Evolutionary conservation across 2,329 filamentous ascomycete genomes (phyloP).

Genomic region (Beauveria scarabaeidicola): DNA sequence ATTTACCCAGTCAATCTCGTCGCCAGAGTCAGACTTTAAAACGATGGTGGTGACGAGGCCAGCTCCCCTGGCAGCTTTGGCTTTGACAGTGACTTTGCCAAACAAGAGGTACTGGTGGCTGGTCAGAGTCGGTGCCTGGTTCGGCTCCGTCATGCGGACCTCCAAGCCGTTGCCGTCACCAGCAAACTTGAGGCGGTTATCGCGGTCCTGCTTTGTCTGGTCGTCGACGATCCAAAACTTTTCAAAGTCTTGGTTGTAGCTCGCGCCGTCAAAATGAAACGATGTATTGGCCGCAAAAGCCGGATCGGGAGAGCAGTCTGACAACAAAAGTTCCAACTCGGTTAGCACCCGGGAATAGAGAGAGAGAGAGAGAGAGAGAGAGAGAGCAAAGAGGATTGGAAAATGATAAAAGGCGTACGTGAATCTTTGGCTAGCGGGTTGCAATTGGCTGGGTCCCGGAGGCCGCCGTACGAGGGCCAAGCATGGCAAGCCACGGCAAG

Average conservation of each 20-base stretch:
- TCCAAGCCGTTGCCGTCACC: conserved; percentile 21
- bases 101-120: conserved; percentile 79
- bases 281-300: conserved; percentile 47
- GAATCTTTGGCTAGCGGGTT: conserved; percentile 20
- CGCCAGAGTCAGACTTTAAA: conserved; percentile 66
- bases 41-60: conserved; percentile 73
- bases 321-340: too few relatives aligned
- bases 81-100: conserved; percentile 59
- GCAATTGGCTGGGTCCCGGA: conserved; percentile 2
- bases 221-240: conserved; percentile 27
- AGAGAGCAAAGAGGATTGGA: too few relatives aligned
- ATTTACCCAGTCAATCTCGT: conserved; percentile 54
- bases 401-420: conserved; percentile 13
- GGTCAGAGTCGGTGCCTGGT: conserved; percentile 54
- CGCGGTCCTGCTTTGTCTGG: conserved; percentile 19
- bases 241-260: conserved; percentile 30
- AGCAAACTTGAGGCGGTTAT: conserved; percentile 17
- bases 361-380: not conserved
- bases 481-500: conserved; percentile 3
- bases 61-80: conserved; percentile 62
- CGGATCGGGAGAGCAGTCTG: conserved; percentile 55
- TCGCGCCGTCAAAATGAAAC: conserved; percentile 57
- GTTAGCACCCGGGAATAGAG: not conserved
- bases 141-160: conserved; percentile 48
- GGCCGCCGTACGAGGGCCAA: conserved; percentile 7